A percentile compares a stretch with the other conserved stretches of the same genome.
phyloP scores from a whole-genome alignment of 208 protist species.

The Trypanosoma cruzi region DNA sequence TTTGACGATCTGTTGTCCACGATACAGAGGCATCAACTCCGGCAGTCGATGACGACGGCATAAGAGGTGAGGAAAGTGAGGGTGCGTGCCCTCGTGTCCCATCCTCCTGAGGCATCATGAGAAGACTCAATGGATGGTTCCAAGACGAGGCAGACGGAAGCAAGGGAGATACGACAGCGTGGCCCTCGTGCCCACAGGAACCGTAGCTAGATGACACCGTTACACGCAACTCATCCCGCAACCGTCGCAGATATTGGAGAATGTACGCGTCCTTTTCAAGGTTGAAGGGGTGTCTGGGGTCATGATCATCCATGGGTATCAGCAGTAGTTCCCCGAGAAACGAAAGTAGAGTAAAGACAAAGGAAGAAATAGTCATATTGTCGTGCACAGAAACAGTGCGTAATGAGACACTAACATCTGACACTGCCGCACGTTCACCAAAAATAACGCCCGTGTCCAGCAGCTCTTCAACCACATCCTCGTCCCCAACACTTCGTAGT shows the following conservation, averaged over 20 bases:
- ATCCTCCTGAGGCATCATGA: background rate
- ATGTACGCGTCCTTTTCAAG: slow-evolving; percentile 50
- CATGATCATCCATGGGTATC: slow-evolving; percentile 73
- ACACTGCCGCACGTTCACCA: background rate
- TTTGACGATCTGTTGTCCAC: background rate
- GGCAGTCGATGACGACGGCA: slow-evolving; percentile 1
- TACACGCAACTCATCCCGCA: slow-evolving; percentile 41
- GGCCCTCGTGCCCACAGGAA: background rate
- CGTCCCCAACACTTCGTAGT: background rate
- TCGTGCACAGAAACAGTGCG: slow-evolving; percentile 60
- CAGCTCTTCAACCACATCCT: background rate
- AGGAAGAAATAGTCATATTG: slow-evolving; percentile 54
- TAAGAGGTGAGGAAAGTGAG: background rate
- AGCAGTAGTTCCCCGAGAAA: slow-evolving; percentile 77
- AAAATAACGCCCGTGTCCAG: background rate
- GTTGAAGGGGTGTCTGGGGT: slow-evolving; percentile 73
- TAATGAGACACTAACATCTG: slow-evolving; percentile 8
- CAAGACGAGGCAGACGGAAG: background rate
- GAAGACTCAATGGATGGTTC: slow-evolving; percentile 5
- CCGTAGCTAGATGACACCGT: slow-evolving; percentile 13
- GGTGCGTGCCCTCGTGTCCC: background rate
- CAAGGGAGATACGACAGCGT: background rate
- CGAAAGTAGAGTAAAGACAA: slow-evolving; percentile 64
- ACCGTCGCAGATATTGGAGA: slow-evolving; percentile 41
- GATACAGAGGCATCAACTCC: background rate